phyloP scores from a whole-genome alignment of 2,329 filamentous ascomycete genomes.

The Waltergamsia citrina region DNA sequence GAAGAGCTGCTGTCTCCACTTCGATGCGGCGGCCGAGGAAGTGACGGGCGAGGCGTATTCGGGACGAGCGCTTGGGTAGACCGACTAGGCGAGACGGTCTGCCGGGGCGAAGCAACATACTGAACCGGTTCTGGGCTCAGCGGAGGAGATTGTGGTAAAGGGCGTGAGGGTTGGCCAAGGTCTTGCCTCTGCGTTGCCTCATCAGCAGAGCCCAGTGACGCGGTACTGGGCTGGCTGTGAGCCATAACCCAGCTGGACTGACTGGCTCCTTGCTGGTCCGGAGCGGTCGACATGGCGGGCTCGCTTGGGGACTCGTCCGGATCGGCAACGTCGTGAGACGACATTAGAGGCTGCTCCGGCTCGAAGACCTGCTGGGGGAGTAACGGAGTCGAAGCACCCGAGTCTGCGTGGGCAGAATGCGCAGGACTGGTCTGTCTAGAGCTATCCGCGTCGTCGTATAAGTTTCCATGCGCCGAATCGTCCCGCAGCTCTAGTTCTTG shows the following conservation, averaged over 20 bases:
- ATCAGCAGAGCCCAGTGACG: not conserved
- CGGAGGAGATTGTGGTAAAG: not conserved
- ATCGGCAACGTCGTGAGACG: too few relatives aligned
- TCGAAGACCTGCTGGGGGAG: too few relatives aligned
- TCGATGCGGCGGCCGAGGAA: constrained; percentile 1
- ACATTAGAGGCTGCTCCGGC: too few relatives aligned
- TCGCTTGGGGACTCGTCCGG: not conserved
- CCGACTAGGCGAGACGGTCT: too few relatives aligned
- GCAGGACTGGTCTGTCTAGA: not conserved
- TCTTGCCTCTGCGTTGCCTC: not conserved
- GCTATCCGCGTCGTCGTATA: not conserved
- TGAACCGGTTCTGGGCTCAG: not conserved
- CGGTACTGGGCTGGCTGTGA: not conserved
- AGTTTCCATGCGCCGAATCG: not conserved
- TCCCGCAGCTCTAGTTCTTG: not conserved
- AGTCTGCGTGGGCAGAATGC: not conserved
- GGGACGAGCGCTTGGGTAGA: too few relatives aligned
- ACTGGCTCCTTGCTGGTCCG: not conserved
- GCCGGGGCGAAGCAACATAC: not conserved
- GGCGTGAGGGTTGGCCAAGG: not conserved
- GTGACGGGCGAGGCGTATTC: not conserved
- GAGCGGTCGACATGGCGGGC: not conserved
- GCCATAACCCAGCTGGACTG: not conserved
- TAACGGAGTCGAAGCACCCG: too few relatives aligned
- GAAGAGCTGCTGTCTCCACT: not conserved